Percentiles rank a stretch among this genome's conserved stretches.
Evolutionary conservation across 768 basidiomycete species (phyloP).

Genomic region (Boletus rubroflammeus): DNA sequence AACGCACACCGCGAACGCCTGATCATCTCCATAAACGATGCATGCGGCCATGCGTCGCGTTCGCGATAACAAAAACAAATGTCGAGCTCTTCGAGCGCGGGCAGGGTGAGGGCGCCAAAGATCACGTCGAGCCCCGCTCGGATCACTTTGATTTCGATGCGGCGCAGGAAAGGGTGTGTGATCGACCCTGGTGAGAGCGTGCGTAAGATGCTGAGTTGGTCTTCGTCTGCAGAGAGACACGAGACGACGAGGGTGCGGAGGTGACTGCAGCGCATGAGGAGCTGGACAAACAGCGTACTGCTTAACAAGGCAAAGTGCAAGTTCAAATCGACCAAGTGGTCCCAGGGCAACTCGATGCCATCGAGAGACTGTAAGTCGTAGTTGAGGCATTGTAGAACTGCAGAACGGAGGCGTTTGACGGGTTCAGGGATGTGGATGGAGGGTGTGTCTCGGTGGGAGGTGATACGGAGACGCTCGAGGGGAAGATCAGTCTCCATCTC

Average conservation of each 20-base stretch:
- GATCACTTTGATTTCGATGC: conserved; percentile 31
- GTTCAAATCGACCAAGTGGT: conserved; percentile 21
- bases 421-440: conserved; percentile 17
- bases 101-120: conserved; percentile 20
- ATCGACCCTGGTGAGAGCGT: conserved; percentile 11
- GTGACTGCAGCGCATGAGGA: conserved; percentile 19
- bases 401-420: conserved; percentile 16
- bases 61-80: conserved; percentile 31
- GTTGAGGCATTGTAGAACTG: conserved; percentile 18
- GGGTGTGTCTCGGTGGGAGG: conserved; percentile 12
- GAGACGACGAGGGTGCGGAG: conserved; percentile 22
- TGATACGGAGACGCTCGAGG: conserved; percentile 23
- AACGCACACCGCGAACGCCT: conserved; percentile 24
- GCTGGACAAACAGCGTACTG: conserved; percentile 20
- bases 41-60: conserved; percentile 28
- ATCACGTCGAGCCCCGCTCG: conserved; percentile 22
- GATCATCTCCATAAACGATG: conserved; percentile 22
- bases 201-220: conserved; percentile 8
- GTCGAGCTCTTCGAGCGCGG: conserved; percentile 31
- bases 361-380: conserved; percentile 24
- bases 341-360: conserved; percentile 27
- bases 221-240: conserved; percentile 24
- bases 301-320: conserved; percentile 28
- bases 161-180: conserved; percentile 15
- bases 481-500: background rate